Conservation (phyloP, 108 stramenopile species). For the Cyclotella cryptica region DNA sequence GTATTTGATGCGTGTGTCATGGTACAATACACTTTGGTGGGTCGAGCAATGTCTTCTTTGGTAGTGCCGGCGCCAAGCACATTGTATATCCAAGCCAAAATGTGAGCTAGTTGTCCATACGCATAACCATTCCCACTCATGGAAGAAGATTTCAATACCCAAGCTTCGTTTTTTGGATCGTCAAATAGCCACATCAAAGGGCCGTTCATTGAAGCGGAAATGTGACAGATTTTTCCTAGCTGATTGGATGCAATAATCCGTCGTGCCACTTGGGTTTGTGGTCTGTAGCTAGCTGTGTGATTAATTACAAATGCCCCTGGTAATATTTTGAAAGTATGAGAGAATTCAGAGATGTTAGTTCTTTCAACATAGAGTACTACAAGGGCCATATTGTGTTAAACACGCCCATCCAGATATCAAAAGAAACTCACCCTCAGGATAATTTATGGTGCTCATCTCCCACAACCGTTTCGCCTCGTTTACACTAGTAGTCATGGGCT, state of each 20-base stretch:
- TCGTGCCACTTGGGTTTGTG: slow-evolving; percentile 63
- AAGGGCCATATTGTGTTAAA: too few relatives aligned
- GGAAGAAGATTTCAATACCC: slow-evolving; percentile 61
- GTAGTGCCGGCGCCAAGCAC: slow-evolving; percentile 35
- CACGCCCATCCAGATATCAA: neutral
- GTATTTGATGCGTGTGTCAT: slow-evolving; percentile 68
- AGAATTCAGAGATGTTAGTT: neutral
- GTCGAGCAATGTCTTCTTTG: slow-evolving; percentile 34
- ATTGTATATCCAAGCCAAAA: slow-evolving; percentile 71
- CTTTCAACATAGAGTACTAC: neutral
- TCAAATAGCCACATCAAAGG: slow-evolving; percentile 57
- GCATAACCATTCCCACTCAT: slow-evolving; percentile 79
- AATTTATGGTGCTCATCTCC: slow-evolving; percentile 36
- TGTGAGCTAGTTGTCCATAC: slow-evolving; percentile 76
- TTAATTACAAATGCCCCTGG: slow-evolving; percentile 67
- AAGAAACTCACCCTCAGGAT: slow-evolving; percentile 35
- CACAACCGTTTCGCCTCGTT: slow-evolving; percentile 59
- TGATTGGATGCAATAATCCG: slow-evolving; percentile 46
- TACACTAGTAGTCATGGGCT: slow-evolving; percentile 79
- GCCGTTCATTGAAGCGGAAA: slow-evolving; percentile 50
- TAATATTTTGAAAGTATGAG: neutral
- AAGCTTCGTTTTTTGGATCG: slow-evolving; percentile 40
- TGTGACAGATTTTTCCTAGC: slow-evolving; percentile 49
- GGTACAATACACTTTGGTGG: slow-evolving; percentile 59
- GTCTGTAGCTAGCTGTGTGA: slow-evolving; percentile 76